Evolutionary conservation across 2,329 filamentous ascomycete genomes (phyloP), one percentile per base, ranked within the genome.

Genomic region (Neofusicoccum laricinum): DNA sequence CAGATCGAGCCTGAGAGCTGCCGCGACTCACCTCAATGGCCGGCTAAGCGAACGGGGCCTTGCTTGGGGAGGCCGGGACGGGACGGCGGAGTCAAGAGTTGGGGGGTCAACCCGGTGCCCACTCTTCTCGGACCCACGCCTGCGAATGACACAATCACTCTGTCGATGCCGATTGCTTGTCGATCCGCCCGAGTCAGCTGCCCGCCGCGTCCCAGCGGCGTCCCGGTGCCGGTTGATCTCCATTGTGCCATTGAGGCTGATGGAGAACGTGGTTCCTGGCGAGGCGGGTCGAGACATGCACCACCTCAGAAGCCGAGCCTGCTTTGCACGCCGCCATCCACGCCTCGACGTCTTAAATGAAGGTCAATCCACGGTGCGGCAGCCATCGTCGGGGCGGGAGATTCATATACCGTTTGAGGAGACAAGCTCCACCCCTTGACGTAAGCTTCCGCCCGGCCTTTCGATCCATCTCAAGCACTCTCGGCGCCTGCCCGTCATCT

Each of bases 341-440:
- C 5, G 25, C 25, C 3, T 30, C 25, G 0, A 30, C 25, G 25
- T 7, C 25, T 1, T 1, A 30, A 30, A 30, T 30, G 41, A 46
- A 14, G 43, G 12, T 21, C 45, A 25, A 30, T 48, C 12, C 19
- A 25, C 45, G 25, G 25, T n/a, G n/a, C n/a, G n/a, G n/a, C n/a
- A n/a, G n/a, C n/a, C n/a, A n/a, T n/a, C n/a, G n/a, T n/a, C n/a
- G n/a, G n/a, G n/a, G n/a, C n/a, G n/a, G n/a, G n/a, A 36, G 34
- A 11, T 49, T 14, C 8, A 15, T 15, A 34, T 25, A 3, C 36
- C 34, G 7, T 34, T 38, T 10, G 50, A 57, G 12, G 21, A 21
- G n/a, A 57, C 53, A 57, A 57, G 53, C 53, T 57, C 53, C 53
- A 57, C 38, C 12, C 15, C 25, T 57, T 53, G 38, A 57, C 53